Evolutionary conservation across 208 protist species (phyloP).

Genomic region (Crithidia mellificae): DNA sequence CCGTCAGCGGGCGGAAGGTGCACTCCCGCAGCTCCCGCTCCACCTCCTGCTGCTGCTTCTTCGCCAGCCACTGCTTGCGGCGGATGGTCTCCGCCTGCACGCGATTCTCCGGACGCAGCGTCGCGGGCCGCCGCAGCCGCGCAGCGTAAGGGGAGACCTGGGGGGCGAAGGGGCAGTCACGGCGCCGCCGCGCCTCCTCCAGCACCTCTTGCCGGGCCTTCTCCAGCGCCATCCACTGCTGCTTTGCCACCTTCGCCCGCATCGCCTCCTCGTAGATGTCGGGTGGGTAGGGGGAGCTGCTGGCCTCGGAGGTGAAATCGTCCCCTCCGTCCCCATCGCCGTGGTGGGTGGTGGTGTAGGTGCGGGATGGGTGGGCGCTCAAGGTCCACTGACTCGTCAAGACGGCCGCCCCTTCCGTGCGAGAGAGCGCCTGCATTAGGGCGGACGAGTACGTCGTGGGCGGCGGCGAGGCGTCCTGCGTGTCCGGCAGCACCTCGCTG

Average conservation of each 20-base stretch:
- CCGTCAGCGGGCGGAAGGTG: constrained; percentile 83
- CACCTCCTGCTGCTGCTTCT: constrained; percentile 57
- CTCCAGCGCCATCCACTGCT: constrained; percentile 84
- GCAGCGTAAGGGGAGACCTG: constrained; percentile 66
- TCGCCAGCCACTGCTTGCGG: constrained; percentile 60
- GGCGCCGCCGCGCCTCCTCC: constrained; percentile 52
- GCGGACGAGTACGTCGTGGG: constrained; percentile 47
- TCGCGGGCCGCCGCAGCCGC: constrained; percentile 53
- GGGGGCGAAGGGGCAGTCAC: constrained; percentile 80
- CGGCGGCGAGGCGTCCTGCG: constrained; percentile 1
- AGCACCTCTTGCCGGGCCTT: constrained; percentile 64
- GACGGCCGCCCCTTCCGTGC: constrained; percentile 42
- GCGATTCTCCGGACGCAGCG: constrained; percentile 73
- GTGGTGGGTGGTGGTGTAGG: constrained; percentile 3
- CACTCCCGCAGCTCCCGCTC: constrained; percentile 69
- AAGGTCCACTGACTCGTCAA: constrained; percentile 24
- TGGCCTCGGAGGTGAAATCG: neutral
- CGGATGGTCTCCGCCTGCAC: constrained; percentile 65
- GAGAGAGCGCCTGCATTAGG: constrained; percentile 63
- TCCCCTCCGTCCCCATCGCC: constrained; percentile 1
- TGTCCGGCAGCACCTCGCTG: neutral
- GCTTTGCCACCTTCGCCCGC: constrained; percentile 70
- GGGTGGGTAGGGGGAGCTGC: constrained; percentile 18
- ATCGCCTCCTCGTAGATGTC: constrained; percentile 78
- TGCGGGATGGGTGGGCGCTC: constrained; percentile 2